Evolutionary conservation across 2,329 filamentous ascomycete genomes (phyloP).

Genomic region (Mycosphaerella arachidis): DNA sequence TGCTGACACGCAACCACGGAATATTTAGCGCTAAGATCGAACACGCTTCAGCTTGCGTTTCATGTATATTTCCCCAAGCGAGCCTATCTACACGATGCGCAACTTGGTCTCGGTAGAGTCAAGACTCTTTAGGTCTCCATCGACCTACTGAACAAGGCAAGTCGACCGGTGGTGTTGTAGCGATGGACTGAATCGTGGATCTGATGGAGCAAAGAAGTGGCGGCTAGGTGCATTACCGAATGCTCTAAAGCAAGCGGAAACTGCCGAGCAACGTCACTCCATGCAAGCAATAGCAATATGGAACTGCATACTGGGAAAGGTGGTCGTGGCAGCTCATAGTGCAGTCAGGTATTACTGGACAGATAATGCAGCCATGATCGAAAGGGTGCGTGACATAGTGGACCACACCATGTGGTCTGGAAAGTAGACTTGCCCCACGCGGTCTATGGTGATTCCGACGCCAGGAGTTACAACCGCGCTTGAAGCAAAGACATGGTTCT

Average conservation of each 20-base stretch:
- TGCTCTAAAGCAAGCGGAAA: not conserved
- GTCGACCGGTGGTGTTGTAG: not conserved
- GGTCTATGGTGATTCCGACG: not conserved
- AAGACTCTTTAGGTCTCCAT: not conserved
- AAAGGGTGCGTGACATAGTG: not conserved
- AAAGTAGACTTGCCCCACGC: not conserved
- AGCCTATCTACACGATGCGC: slow-evolving; percentile 17
- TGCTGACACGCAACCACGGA: not conserved
- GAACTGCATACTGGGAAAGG: slow-evolving; percentile 3
- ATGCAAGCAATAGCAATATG: not conserved
- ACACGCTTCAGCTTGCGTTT: slow-evolving; percentile 10
- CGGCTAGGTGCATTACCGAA: not conserved
- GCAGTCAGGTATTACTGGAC: not conserved
- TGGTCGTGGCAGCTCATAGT: not conserved
- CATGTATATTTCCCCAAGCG: slow-evolving; percentile 15
- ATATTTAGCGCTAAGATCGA: slow-evolving; percentile 5
- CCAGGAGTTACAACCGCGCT: not conserved
- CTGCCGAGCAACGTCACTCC: not conserved
- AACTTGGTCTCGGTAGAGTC: slow-evolving; percentile 8
- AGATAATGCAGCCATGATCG: not conserved
- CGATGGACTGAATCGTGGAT: not conserved
- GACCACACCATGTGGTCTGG: not conserved
- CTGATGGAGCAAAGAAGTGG: not conserved
- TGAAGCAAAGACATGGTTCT: slow-evolving; percentile 6
- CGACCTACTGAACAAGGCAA: slow-evolving; percentile 2